A percentile compares a stretch with the other conserved stretches of the same genome.
Conservation (phyloP, 768 basidiomycete genomes). For the Hypsizygus marmoreus region DNA sequence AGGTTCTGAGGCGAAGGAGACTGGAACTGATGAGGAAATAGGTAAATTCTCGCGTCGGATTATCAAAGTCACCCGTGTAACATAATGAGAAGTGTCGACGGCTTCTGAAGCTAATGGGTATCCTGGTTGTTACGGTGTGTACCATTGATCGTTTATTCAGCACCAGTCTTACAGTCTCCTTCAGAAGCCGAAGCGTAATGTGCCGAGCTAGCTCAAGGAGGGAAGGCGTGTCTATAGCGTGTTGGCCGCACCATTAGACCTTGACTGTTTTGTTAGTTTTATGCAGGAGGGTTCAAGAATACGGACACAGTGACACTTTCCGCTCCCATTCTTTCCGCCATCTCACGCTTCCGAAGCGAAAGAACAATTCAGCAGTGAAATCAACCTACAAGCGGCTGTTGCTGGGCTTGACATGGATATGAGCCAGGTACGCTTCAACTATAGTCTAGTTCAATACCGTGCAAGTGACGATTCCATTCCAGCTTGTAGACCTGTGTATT, state of each 20-base stretch:
- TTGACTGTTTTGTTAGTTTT: constrained; percentile 57
- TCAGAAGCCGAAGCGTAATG: constrained; percentile 99
- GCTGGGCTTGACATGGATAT: constrained; percentile 92
- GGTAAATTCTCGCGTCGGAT: constrained; percentile 88
- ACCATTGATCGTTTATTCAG: not conserved
- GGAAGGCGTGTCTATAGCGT: constrained; percentile 62
- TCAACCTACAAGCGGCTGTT: constrained; percentile 78
- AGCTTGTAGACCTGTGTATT: constrained; percentile 97
- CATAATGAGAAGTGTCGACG: constrained; percentile 95
- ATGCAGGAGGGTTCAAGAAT: constrained; percentile 97
- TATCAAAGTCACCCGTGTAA: constrained; percentile 91
- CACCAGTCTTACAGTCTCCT: constrained; percentile 66
- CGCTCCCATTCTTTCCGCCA: constrained; percentile 92
- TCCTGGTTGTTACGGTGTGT: constrained; percentile 88
- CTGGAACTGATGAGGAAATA: constrained; percentile 89
- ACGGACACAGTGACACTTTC: constrained; percentile 99
- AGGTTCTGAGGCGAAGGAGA: constrained; percentile 95
- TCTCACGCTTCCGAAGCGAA: constrained; percentile 98
- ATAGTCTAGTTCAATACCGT: not conserved
- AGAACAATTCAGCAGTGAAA: constrained; percentile 94
- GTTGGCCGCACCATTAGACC: not conserved
- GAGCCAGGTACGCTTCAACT: constrained; percentile 75
- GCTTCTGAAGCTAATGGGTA: constrained; percentile 92
- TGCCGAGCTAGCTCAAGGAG: constrained; percentile 95
- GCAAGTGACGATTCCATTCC: constrained; percentile 3